Evolutionary conservation across 768 basidiomycete species (phyloP), one percentile per base, ranked within the genome.

Genomic region (Suillus placidus): DNA sequence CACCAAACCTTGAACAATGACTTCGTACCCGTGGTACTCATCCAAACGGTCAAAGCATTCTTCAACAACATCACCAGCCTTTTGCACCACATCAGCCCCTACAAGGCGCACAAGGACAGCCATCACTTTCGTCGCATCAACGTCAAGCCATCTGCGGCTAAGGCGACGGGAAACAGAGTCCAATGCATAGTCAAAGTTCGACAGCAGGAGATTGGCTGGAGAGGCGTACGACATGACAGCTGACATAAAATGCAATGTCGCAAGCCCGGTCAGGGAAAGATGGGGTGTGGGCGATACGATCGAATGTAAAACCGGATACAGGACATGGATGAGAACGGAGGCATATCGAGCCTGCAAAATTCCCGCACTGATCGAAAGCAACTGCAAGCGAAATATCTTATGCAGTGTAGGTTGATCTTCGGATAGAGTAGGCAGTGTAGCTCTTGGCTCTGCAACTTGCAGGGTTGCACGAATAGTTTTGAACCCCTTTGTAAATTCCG

Each of bases 21-120:
- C 74, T 26, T 88, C 87, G 77, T 99, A 98, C 16, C 95, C 97
- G 75, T 99, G 97, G 74, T 87, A 99, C 68, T 97, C 95, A 71
- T 99, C 97, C 23, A 99, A 81, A 35, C 95, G 88, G 76, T 98
- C 97, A 70, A 99, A 99, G 67, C 97, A 96, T 76, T 97, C 96
- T 76, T 97, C 97, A 12, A 99, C 95, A 12, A 99, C 89, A 75
- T 98, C 97, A 16, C 91, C 89, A 9, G 97, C 95, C 70, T 89
- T 88, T 55, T 92, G 88, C 0, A 99, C 93, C 38, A 99, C 88
- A 63, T 92, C 91, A 35, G 83, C 82, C 0, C 97, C 97, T 8
- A 97, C 93, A 14, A 99, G 82, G 10, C 91, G 88, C 64, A 99
- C 86, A 73, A 98, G 88, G 34, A 95, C 80, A 16, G 88, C 85